phyloP scores from a whole-genome alignment of 2,329 filamentous ascomycete species.

The Aspergillus neotritici region DNA sequence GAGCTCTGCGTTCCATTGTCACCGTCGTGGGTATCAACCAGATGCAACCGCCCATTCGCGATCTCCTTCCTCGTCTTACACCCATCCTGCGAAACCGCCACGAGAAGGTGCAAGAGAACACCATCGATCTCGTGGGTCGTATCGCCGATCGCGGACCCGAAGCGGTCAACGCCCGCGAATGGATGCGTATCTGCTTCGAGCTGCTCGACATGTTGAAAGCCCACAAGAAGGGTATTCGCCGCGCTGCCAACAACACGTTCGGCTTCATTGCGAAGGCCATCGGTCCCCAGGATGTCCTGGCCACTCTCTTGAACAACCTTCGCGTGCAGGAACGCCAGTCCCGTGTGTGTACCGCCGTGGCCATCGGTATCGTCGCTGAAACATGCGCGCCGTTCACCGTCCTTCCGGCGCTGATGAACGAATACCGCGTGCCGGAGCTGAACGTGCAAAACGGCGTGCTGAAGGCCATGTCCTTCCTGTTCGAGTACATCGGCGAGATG shows the following conservation, averaged over 20 bases:
- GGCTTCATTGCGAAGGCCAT: constrained; percentile 99
- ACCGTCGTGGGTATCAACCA: constrained; percentile 96
- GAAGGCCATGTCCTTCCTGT: constrained; percentile 93
- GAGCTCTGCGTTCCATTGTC: constrained; percentile 90
- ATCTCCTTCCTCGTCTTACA: constrained; percentile 86
- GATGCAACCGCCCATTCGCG: constrained; percentile 97
- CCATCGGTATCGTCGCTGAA: constrained; percentile 96
- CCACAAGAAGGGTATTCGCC: constrained; percentile 97
- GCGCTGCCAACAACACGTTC: constrained; percentile 98
- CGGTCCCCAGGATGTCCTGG: constrained; percentile 92
- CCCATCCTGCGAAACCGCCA: constrained; percentile 98
- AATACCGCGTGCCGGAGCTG: constrained; percentile 95
- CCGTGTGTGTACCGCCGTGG: constrained; percentile 95
- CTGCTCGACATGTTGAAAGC: constrained; percentile 98
- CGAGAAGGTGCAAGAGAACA: constrained; percentile 99
- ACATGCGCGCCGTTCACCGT: constrained; percentile 98
- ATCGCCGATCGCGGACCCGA: constrained; percentile 96
- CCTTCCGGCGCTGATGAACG: constrained; percentile 97
- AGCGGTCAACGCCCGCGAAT: constrained; percentile 92
- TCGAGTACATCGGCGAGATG: constrained; percentile 99
- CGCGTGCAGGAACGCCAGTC: constrained; percentile 96
- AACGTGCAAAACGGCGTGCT: constrained; percentile 99
- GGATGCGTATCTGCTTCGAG: constrained; percentile 99
- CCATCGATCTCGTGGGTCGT: constrained; percentile 93
- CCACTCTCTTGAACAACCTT: constrained; percentile 92